Conservation (phyloP, 352 stramenopile genomes). For the Phytophthora vignae region DNA sequence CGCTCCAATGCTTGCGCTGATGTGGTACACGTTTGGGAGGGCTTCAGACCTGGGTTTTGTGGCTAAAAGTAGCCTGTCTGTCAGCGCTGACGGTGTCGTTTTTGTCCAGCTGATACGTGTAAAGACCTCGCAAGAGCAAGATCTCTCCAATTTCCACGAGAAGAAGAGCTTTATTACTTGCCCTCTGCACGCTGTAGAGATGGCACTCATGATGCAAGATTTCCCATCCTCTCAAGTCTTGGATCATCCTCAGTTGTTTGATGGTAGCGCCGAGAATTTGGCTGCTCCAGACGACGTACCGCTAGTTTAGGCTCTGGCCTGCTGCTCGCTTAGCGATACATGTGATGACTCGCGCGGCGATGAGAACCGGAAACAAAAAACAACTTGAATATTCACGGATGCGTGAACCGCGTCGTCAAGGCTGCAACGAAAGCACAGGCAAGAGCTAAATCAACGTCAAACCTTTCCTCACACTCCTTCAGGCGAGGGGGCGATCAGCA, state of each 20-base stretch:
- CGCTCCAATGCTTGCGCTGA: constrained; percentile 15
- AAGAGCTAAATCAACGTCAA: neutral
- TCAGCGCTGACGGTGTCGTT: constrained; percentile 17
- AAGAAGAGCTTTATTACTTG: constrained; percentile 15
- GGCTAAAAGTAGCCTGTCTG: constrained; percentile 21
- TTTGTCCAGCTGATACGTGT: constrained; percentile 20
- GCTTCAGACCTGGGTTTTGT: constrained; percentile 16
- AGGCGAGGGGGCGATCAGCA: constrained; percentile 1
- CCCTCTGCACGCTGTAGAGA: constrained; percentile 6
- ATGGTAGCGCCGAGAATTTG: neutral
- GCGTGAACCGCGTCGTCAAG: constrained; percentile 9
- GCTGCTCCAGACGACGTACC: neutral
- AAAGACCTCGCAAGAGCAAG: constrained; percentile 9
- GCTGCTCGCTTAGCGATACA: neutral
- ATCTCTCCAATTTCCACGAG: constrained; percentile 7
- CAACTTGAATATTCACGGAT: constrained; percentile 7
- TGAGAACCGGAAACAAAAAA: neutral
- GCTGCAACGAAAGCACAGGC: neutral
- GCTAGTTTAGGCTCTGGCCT: constrained; percentile 2
- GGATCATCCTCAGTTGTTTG: neutral
- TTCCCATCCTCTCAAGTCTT: neutral
- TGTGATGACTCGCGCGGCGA: neutral
- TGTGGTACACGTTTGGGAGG: constrained; percentile 30
- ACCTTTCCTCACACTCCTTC: constrained; percentile 6
- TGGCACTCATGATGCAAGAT: constrained; percentile 13